A percentile compares a stretch with the other conserved stretches of the same genome.
These are phyloP conservation scores for Cutaneotrichosporon sp. DNA, from an alignment of 1,284 basidiomycete genomes.

Conservation along the genomic window DNA sequence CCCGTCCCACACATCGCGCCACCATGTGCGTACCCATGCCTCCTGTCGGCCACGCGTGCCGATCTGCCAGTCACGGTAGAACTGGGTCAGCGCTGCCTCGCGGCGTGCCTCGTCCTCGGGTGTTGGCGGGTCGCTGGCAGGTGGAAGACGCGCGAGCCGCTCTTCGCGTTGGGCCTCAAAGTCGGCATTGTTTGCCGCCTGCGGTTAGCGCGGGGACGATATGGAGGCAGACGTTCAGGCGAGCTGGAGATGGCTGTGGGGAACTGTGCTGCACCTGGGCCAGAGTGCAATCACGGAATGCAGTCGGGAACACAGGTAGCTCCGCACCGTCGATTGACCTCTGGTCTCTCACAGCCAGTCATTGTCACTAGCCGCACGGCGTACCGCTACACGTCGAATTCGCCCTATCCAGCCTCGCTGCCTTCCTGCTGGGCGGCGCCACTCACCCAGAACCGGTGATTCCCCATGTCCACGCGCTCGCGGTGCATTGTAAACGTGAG, in stretches of 20 bases:
- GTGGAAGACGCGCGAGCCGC: conserved; percentile 36
- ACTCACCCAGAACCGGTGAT: conserved; percentile 51
- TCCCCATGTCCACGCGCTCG: conserved; percentile 47
- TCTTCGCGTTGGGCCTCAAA: conserved; percentile 41
- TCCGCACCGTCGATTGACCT: not conserved
- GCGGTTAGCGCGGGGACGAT: not conserved
- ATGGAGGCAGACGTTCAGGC: no score
- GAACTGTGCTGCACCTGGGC: not conserved
- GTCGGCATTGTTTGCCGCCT: conserved; percentile 41
- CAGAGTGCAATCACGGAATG: no score
- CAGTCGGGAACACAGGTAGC: not conserved
- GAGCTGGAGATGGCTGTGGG: not conserved
- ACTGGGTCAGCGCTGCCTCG: conserved; percentile 43
- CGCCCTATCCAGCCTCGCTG: not conserved
- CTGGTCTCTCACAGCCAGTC: no score
- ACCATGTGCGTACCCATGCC: conserved; percentile 48
- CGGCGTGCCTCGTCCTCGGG: conserved; percentile 32
- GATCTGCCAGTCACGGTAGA: conserved; percentile 51
- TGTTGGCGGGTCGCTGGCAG: conserved; percentile 37
- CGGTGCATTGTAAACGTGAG: conserved; percentile 42
- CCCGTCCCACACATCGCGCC: conserved; percentile 46
- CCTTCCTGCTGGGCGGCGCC: not conserved
- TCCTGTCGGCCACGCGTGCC: conserved; percentile 37
- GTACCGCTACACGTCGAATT: no score
- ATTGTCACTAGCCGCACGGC: no score